These are phyloP conservation scores for Tylopilus cervinicoccineus DNA, from an alignment of 768 basidiomycete genomes.

Conservation along the genomic window DNA sequence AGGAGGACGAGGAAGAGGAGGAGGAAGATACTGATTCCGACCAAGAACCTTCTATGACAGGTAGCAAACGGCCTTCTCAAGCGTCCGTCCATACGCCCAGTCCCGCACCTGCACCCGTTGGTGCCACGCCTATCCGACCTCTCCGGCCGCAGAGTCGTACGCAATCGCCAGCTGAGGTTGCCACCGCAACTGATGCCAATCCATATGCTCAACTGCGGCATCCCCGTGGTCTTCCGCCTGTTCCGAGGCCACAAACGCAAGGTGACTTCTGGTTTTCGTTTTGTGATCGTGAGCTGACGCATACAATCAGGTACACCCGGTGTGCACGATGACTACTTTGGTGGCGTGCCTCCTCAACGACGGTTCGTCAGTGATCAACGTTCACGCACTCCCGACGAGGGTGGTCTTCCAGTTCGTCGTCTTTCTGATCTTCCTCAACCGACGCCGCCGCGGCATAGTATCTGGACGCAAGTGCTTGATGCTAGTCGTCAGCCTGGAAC, in stretches of 20 bases:
- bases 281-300: slow-evolving; percentile 5
- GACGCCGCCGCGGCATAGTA: slow-evolving; percentile 54
- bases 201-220: slow-evolving; percentile 50
- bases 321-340: slow-evolving; percentile 43
- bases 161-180: slow-evolving; percentile 27
- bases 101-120: slow-evolving; percentile 16
- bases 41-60: slow-evolving; percentile 33
- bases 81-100: slow-evolving; percentile 13
- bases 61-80: slow-evolving; percentile 33
- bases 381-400: slow-evolving; percentile 55
- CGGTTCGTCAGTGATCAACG: slow-evolving; percentile 54
- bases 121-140: slow-evolving; percentile 24
- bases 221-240: slow-evolving; percentile 62
- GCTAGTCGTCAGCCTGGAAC: slow-evolving; percentile 50
- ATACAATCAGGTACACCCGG: slow-evolving; percentile 26
- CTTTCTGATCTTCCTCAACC: slow-evolving; percentile 51
- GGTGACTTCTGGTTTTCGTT: slow-evolving; percentile 35
- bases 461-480: slow-evolving; percentile 91
- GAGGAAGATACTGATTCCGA: slow-evolving; percentile 67
- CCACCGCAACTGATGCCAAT: slow-evolving; percentile 31
- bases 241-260: slow-evolving; percentile 45
- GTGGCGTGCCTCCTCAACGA: slow-evolving; percentile 36
- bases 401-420: slow-evolving; percentile 47
- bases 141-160: slow-evolving; percentile 29
- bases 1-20: slow-evolving; percentile 76